Conservation (phyloP, 306 rosid genomes). For the Begonia masoniana region DNA sequence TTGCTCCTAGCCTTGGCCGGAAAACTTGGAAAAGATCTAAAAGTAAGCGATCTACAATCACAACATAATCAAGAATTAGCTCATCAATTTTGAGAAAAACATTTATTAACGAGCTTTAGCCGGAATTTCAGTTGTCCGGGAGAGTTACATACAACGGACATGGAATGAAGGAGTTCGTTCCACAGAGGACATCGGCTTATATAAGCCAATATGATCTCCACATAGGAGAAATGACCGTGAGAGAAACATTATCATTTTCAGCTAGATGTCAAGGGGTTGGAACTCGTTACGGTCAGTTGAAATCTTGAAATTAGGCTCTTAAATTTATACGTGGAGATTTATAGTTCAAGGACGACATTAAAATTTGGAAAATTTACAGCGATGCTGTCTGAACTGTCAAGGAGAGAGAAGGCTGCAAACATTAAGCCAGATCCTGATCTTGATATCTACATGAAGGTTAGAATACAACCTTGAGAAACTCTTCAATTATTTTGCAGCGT, state of each 20-base stretch:
- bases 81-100: no score
- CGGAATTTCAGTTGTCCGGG: conserved; percentile 44
- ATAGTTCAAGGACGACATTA: no score
- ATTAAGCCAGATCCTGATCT: conserved; percentile 82
- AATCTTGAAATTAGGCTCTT: not conserved
- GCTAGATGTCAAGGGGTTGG: conserved; percentile 97
- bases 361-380: conserved; percentile 24
- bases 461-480: conserved; percentile 4
- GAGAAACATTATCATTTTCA: conserved; percentile 84
- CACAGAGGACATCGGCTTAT: conserved; percentile 75
- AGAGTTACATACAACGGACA: conserved; percentile 72
- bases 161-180: conserved; percentile 66
- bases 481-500: conserved; percentile 1
- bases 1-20: conserved; percentile 65
- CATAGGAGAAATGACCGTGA: conserved; percentile 81
- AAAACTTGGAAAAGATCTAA: conserved; percentile 36
- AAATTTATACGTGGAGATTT: no score
- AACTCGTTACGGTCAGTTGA: conserved; percentile 45
- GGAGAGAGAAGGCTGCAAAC: conserved; percentile 72
- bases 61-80: no score
- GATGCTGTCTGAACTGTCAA: conserved; percentile 61
- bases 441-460: conserved; percentile 82
- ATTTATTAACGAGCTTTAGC: not conserved
- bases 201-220: conserved; percentile 77
- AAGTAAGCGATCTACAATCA: conserved; percentile 9